Percentiles rank a stretch among this genome's conserved stretches.
These are phyloP conservation scores for Carex pumila DNA, from an alignment of 176 grass and related monocot genomes.

Conservation along the genomic window DNA sequence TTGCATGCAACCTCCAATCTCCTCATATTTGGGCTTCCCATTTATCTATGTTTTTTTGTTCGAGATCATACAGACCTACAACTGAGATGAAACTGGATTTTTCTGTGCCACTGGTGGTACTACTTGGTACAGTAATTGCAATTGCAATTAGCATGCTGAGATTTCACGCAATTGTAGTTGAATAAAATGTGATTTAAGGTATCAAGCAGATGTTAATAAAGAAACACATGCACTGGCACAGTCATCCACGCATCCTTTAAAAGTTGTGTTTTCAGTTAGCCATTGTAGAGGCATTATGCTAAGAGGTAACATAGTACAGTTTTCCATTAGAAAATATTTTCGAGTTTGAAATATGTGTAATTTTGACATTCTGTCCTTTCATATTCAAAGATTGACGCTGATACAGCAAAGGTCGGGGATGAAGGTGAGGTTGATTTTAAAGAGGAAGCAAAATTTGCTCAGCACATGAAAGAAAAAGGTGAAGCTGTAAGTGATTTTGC, in stretches of 20 bases:
- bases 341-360: background rate
- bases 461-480: constrained; percentile 80
- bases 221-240: background rate
- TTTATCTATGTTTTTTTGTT: constrained; percentile 8
- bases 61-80: background rate
- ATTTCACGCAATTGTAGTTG: background rate
- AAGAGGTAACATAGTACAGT: background rate
- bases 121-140: background rate
- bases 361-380: background rate
- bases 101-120: background rate
- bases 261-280: background rate
- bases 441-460: constrained; percentile 89
- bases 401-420: constrained; percentile 90
- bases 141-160: background rate
- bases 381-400: constrained; percentile 75
- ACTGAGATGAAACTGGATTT: background rate
- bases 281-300: background rate
- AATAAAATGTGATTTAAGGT: background rate
- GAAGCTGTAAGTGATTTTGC: constrained; percentile 99
- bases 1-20: background rate
- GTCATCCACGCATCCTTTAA: background rate
- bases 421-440: constrained; percentile 97
- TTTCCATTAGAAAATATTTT: background rate
- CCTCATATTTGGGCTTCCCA: background rate
- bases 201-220: background rate